Evolutionary conservation across 140 eudicot species (phyloP).

Genomic region (Cichorium intybus): DNA sequence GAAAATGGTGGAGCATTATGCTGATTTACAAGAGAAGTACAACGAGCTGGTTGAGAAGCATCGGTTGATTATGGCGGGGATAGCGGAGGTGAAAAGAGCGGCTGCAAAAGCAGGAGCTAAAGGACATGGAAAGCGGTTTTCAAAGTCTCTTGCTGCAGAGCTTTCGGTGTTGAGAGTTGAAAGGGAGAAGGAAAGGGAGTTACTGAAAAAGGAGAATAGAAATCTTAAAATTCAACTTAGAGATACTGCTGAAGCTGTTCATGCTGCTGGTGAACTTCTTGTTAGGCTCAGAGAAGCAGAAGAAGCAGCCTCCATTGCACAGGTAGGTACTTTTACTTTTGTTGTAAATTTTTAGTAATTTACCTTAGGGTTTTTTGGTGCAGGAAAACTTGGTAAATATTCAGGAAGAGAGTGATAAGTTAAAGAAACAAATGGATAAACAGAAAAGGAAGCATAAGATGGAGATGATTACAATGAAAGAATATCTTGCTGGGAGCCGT

Average conservation of each 20-base stretch:
- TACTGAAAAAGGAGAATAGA: slow-evolving; percentile 70
- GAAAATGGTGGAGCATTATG: slow-evolving; percentile 87
- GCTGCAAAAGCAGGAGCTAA: slow-evolving; percentile 88
- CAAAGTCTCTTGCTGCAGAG: slow-evolving; percentile 77
- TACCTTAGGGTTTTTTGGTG: too few relatives aligned
- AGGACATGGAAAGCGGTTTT: slow-evolving; percentile 78
- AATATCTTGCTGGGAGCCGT: slow-evolving; percentile 80
- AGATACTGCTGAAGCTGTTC: slow-evolving; percentile 98
- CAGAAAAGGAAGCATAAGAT: slow-evolving; percentile 88
- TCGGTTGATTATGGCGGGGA: slow-evolving; percentile 59
- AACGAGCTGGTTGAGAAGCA: slow-evolving; percentile 64
- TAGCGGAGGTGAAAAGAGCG: slow-evolving; percentile 81
- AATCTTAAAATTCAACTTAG: slow-evolving; percentile 65
- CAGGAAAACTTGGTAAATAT: slow-evolving; percentile 50
- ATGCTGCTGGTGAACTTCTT: slow-evolving; percentile 96
- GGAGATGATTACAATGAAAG: slow-evolving; percentile 94
- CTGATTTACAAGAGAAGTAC: slow-evolving; percentile 86
- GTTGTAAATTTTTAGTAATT: too few relatives aligned
- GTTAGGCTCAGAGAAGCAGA: slow-evolving; percentile 89
- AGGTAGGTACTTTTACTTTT: too few relatives aligned
- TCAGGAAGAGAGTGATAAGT: slow-evolving; percentile 69
- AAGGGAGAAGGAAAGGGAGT: slow-evolving; percentile 72
- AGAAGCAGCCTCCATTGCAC: slow-evolving; percentile 74
- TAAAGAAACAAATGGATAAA: slow-evolving; percentile 77
- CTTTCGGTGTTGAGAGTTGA: slow-evolving; percentile 82